phyloP scores from a whole-genome alignment of 495 filamentous ascomycete species.

The Penicillium chermesinum region DNA sequence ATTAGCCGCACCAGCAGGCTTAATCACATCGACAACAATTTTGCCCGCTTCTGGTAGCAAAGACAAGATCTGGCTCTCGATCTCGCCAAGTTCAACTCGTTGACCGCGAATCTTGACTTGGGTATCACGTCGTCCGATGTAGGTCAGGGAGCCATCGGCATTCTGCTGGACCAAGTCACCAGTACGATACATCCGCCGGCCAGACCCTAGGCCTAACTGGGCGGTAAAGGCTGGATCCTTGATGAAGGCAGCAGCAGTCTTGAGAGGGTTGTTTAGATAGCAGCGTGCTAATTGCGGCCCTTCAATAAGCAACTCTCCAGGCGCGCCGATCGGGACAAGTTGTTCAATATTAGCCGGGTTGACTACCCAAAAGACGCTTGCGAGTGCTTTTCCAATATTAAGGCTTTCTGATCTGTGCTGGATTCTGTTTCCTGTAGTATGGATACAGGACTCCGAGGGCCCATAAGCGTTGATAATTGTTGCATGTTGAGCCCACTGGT shows the following conservation, averaged over 20 bases:
- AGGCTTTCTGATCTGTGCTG: not conserved
- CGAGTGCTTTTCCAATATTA: not conserved
- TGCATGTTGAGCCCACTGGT: not conserved
- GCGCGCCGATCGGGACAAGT: not conserved
- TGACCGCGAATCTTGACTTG: not conserved
- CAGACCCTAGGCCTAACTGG: not conserved
- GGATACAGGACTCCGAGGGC: not conserved
- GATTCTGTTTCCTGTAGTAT: not conserved
- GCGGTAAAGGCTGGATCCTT: not conserved
- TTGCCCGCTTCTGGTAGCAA: not conserved
- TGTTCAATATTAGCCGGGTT: not conserved
- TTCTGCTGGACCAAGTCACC: not conserved
- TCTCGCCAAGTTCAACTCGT: not conserved
- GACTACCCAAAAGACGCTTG: not conserved
- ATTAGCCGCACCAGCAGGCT: too few relatives aligned
- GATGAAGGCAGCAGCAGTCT: not conserved
- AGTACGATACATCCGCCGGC: not conserved
- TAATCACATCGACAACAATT: not conserved
- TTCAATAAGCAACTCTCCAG: not conserved
- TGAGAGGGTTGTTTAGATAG: not conserved
- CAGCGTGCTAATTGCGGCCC: not conserved
- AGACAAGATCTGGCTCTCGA: not conserved
- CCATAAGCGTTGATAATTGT: not conserved
- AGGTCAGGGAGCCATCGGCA: not conserved
- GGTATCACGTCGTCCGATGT: not conserved